These are phyloP conservation scores for Nelumbo lutea DNA, from an alignment of 164 flowering plant species.

Conservation along the genomic window DNA sequence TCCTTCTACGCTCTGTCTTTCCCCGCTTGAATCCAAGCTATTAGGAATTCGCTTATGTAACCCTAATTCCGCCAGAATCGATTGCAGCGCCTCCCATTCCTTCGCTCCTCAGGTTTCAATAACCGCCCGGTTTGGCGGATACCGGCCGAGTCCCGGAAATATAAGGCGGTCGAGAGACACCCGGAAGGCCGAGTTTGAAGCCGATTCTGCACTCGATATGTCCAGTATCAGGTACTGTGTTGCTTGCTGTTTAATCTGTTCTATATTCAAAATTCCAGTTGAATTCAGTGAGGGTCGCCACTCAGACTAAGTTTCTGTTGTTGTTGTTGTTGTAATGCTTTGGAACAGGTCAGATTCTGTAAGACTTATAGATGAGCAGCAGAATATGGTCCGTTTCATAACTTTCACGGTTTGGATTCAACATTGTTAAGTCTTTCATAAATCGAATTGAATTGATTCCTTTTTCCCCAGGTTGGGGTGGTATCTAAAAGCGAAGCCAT, in stretches of 20 bases:
- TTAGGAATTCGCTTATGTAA: constrained; percentile 24
- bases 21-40: constrained; percentile 24
- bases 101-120: constrained; percentile 12
- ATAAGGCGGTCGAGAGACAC: constrained; percentile 14
- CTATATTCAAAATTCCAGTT: background rate
- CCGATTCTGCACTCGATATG: constrained; percentile 45
- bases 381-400: constrained; percentile 58
- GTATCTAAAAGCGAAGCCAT: constrained; percentile 62
- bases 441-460: background rate
- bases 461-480: constrained; percentile 53
- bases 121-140: constrained; percentile 36
- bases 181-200: constrained; percentile 22
- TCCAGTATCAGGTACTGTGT: constrained; percentile 41
- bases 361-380: constrained; percentile 73
- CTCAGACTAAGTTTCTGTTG: too few relatives aligned
- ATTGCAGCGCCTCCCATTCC: constrained; percentile 3
- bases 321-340: constrained; percentile 8
- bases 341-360: constrained; percentile 60
- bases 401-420: background rate
- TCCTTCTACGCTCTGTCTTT: constrained; percentile 14
- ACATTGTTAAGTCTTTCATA: background rate
- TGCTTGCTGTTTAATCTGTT: background rate
- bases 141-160: background rate
- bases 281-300: background rate
- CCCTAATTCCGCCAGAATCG: constrained; percentile 1